Base-by-base conservation (phyloP, 2,329 filamentous ascomycete genomes). In the Ceratocystiopsis sp. region DNA sequence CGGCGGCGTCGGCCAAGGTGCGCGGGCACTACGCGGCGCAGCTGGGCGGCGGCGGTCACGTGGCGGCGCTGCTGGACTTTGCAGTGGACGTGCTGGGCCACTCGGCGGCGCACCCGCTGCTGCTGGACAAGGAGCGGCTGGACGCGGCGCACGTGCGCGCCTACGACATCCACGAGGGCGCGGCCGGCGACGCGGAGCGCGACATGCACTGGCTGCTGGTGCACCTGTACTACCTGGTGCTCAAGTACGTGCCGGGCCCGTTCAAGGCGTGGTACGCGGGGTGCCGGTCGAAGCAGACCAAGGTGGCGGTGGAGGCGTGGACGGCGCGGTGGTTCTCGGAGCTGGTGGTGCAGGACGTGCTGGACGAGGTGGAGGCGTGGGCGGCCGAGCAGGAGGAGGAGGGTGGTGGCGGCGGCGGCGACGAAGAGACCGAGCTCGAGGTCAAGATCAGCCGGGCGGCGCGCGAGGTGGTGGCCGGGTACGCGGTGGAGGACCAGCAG, bases 191-290 rank as follows among this genome's bases (percentile, higher is more conserved):
- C 0, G 43, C 17, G 17, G 80, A 85, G 55, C 74, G 72, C 49
- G 83, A 85, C 52, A 76, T 84, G 53, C 80, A 93, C 53, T 89
- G 81, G 77, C 68, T 96, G 4, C 66, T 93, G 3, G 73, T 85
- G 1, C 84, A 96, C 52, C 61, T 96, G 2, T 96, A 84, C 64
- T 96, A 87, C 58, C 69, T 87, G 6, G 73, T 73, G 7, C 70
- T 98, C 35, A 81, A 77, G 53, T 79, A 85, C 54, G 68, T 83
- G 0, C 85, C 86, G 0, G 79, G 78, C 2, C 67, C 91, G 4
- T 85, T 86, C 46, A 87, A 86, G 54, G 62, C 68, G 2, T 96
- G 91, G 85, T 93, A 80, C 64, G 74, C 89, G 11, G 77, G 82
- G 48, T 82, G 84, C 56, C 78, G 78, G 45, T 86, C 79, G 16